These are phyloP conservation scores for Ammopiptanthus mongolicus DNA, from an alignment of 306 rosid species.

Conservation along the genomic window DNA sequence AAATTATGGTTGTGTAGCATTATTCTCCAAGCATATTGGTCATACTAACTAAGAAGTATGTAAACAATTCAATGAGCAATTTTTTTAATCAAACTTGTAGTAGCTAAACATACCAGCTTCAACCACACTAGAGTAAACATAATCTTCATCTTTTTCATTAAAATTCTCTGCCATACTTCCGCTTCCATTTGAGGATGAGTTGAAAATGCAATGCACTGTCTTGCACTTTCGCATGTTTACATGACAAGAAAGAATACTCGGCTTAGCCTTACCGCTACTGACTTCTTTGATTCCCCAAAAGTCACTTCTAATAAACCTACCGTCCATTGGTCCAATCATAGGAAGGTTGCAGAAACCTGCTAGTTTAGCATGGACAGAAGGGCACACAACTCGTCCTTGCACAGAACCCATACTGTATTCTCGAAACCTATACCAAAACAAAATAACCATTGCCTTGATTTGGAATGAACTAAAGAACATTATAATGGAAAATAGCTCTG, in stretches of 20 bases:
- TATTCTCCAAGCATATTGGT: not conserved
- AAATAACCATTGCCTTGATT: not conserved
- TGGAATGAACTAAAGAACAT: not conserved
- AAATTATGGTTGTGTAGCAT: not conserved
- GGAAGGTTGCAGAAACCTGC: slow-evolving; percentile 53
- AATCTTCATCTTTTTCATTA: slow-evolving; percentile 82
- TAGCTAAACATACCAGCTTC: slow-evolving; percentile 83
- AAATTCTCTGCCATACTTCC: slow-evolving; percentile 82
- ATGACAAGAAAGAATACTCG: slow-evolving; percentile 33
- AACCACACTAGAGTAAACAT: slow-evolving; percentile 74
- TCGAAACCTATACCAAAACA: slow-evolving; percentile 29
- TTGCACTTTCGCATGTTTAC: slow-evolving; percentile 36
- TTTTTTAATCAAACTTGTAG: not conserved
- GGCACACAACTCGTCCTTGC: slow-evolving; percentile 86
- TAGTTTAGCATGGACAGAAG: slow-evolving; percentile 62
- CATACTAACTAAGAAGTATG: not conserved
- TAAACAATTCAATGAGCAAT: not conserved
- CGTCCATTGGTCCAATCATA: slow-evolving; percentile 40
- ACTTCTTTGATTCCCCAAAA: slow-evolving; percentile 52
- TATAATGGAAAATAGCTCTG: not conserved
- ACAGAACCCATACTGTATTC: slow-evolving; percentile 57
- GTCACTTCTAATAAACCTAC: slow-evolving; percentile 52
- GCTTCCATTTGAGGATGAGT: slow-evolving; percentile 66
- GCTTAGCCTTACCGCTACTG: slow-evolving; percentile 35
- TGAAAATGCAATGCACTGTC: slow-evolving; percentile 58